Percentiles rank a stretch among this genome's conserved stretches.
phyloP scores from a whole-genome alignment of 441 rosid genomes.

The Breynia disticha region DNA sequence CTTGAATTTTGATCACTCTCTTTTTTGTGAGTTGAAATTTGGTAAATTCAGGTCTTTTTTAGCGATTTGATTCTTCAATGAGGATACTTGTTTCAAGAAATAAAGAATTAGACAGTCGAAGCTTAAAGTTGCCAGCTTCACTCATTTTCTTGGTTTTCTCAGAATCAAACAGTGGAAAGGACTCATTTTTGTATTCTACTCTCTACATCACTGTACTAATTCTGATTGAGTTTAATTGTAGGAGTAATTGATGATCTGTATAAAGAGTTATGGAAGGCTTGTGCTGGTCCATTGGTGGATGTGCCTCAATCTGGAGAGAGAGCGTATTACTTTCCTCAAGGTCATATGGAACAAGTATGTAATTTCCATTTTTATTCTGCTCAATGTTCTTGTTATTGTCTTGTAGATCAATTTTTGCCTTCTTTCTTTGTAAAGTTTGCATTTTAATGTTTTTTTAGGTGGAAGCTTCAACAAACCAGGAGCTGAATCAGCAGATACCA shows the following conservation, averaged over 20 bases:
- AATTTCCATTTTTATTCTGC: not conserved
- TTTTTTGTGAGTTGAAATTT: not conserved
- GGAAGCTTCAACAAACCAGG: constrained; percentile 78
- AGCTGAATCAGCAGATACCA: constrained; percentile 48
- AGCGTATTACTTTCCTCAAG: constrained; percentile 80
- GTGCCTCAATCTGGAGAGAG: constrained; percentile 57
- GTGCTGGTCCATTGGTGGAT: constrained; percentile 81
- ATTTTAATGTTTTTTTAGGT: constrained; percentile 37
- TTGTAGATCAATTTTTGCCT: constrained; percentile 1
- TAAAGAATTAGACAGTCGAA: constrained; percentile 2
- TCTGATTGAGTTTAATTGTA: constrained; percentile 9
- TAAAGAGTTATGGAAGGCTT: constrained; percentile 69
- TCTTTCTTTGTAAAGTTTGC: constrained; percentile 2
- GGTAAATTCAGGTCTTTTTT: not conserved
- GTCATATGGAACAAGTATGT: constrained; percentile 78
- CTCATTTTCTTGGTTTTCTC: constrained; percentile 15
- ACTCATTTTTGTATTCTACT: not conserved
- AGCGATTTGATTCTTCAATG: not conserved
- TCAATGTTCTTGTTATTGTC: constrained; percentile 7
- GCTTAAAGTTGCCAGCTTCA: constrained; percentile 1
- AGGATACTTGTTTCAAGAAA: constrained; percentile 3
- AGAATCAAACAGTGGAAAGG: constrained; percentile 11
- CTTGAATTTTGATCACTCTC: not conserved
- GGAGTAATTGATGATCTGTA: constrained; percentile 44
- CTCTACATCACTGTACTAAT: not conserved